Evolutionary conservation across 768 basidiomycete species (phyloP).

Genomic region (Phanerochaete sordida): DNA sequence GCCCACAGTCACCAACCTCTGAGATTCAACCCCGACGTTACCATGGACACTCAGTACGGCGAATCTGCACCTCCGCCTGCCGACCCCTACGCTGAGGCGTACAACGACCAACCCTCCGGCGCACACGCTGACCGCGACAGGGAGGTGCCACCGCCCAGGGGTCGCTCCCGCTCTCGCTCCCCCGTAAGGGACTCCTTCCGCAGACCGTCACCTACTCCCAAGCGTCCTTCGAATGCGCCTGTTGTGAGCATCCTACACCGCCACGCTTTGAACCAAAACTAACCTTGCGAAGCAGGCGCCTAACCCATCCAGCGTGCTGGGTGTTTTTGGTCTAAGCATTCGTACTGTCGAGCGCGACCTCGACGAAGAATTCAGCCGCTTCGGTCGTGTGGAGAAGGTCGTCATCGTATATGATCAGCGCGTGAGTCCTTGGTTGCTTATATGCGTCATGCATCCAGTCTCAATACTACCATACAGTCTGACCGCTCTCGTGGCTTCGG

Average conservation of each 20-base stretch:
- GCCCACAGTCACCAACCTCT: neutral
- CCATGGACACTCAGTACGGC: constrained; percentile 50
- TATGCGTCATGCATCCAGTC: neutral
- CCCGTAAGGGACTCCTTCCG: constrained; percentile 49
- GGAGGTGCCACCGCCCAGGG: constrained; percentile 50
- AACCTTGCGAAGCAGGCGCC: constrained; percentile 65
- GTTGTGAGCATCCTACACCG: constrained; percentile 48
- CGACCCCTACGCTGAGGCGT: constrained; percentile 83
- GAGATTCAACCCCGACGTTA: neutral
- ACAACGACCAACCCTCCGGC: constrained; percentile 55
- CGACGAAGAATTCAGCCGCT: constrained; percentile 89
- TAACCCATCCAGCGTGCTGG: constrained; percentile 83
- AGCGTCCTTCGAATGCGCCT: constrained; percentile 68
- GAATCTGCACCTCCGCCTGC: constrained; percentile 55
- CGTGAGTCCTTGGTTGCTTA: constrained; percentile 47
- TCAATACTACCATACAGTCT: constrained; percentile 46
- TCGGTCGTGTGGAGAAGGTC: constrained; percentile 90
- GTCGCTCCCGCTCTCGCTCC: constrained; percentile 72
- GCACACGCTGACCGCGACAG: constrained; percentile 43
- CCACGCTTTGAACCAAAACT: constrained; percentile 25
- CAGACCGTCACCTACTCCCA: constrained; percentile 49
- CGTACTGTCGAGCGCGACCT: constrained; percentile 91
- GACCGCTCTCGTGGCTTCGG: constrained; percentile 97
- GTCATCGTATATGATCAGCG: constrained; percentile 96
- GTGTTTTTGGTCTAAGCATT: constrained; percentile 98